Conservation (phyloP, 805 yeast species). For the Pichia eremophila region DNA sequence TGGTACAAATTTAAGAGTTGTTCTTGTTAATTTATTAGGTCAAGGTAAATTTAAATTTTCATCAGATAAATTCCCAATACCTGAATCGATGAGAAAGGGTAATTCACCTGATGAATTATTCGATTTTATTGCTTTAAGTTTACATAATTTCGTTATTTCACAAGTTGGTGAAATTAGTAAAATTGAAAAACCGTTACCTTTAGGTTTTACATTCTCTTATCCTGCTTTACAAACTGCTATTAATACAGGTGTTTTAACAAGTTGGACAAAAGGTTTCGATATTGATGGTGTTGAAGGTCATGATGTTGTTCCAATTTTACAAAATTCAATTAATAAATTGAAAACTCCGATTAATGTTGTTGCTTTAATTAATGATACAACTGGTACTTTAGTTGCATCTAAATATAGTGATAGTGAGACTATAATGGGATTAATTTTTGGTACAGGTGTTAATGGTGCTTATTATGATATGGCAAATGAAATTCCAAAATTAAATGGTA, state of each 20-base stretch:
- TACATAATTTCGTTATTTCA: slow-evolving; percentile 51
- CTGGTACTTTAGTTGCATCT: slow-evolving; percentile 95
- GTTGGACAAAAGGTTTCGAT: slow-evolving; percentile 98
- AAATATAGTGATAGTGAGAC: slow-evolving; percentile 83
- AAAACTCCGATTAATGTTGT: slow-evolving; percentile 76
- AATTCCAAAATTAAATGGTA: slow-evolving; percentile 76
- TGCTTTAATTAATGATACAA: slow-evolving; percentile 92
- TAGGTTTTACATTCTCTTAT: slow-evolving; percentile 93
- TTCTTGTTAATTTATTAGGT: slow-evolving; percentile 76
- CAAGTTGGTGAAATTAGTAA: slow-evolving; percentile 57
- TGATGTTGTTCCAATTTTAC: slow-evolving; percentile 89
- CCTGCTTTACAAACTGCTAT: slow-evolving; percentile 80
- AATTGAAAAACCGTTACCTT: slow-evolving; percentile 45
- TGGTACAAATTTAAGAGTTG: slow-evolving; percentile 93
- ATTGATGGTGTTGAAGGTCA: slow-evolving; percentile 88
- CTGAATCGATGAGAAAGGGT: slow-evolving; percentile 70
- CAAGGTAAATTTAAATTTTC: slow-evolving; percentile 74
- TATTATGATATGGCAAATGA: slow-evolving; percentile 69
- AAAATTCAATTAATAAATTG: slow-evolving; percentile 54
- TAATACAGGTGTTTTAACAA: slow-evolving; percentile 78
- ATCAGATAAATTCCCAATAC: slow-evolving; percentile 80
- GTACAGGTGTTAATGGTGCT: slow-evolving; percentile 97
- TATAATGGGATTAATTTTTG: slow-evolving; percentile 91
- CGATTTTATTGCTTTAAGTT: slow-evolving; percentile 77
- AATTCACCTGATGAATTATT: slow-evolving; percentile 59